Evolutionary conservation across 2,329 filamentous ascomycete genomes (phyloP), one percentile per base, ranked within the genome.

Genomic region (Tolypocladium sp.): DNA sequence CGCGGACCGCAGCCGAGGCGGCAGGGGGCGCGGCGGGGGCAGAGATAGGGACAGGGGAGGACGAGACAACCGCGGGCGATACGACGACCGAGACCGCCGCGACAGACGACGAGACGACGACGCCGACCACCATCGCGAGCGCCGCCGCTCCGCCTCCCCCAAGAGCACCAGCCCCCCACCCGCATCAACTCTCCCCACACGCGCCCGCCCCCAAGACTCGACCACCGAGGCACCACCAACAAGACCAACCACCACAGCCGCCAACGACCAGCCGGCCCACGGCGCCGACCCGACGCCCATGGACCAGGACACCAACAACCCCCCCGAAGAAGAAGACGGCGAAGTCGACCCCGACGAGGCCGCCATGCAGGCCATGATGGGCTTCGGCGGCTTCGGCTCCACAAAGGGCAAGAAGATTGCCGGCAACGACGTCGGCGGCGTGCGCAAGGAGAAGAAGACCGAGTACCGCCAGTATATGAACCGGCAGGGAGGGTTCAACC

Each of bases 401-500:
- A 97, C 94, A 25, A 95, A 97, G 74, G 86, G 90, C 61, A 91
- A 89, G 58, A 95, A 97, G 70, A 87, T 99, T 1, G 82, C 84
- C 0, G 94, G 94, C 2, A 99, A 99, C 70, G 86, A 92, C 69
- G 85, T 88, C 49, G 92, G 90, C 58, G 91, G 80, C 0, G 86
- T 97, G 57, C 80, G 88, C 65, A 97, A 94, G 80, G 91, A 94
- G 76, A 97, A 96, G 85, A 92, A 91, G 84, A 90, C 88, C 17
- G 85, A 95, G 78, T 97, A 97, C 70, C 83, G 94, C 66, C 94
- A 99, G 82, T 99, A 99, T 74, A 99, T 99, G 86, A 94, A 94
- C 70, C 83, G 90, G 59, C 79, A 86, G 57, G 90, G 90, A 59
- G 90, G 90, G 7, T 94, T 94, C 78, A 94, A 93, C 71, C 76